These are phyloP conservation scores for Xylariales sp. DNA, from an alignment of 2,329 filamentous ascomycete genomes.

Conservation along the genomic window DNA sequence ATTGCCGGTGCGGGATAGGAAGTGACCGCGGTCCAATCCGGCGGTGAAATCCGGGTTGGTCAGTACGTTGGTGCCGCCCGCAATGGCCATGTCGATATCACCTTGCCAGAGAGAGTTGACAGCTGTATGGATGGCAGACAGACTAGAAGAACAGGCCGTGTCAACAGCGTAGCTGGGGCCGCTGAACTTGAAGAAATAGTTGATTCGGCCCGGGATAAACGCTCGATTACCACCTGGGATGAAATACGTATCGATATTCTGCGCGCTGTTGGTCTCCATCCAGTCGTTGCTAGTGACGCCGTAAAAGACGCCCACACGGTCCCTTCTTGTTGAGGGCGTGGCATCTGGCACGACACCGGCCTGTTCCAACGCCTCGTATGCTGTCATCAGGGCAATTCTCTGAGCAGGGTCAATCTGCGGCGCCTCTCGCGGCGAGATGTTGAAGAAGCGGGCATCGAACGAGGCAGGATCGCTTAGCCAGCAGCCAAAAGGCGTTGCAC, in stretches of 20 bases:
- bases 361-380: constrained; percentile 64
- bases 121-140: constrained; percentile 19
- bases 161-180: constrained; percentile 25
- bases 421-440: constrained; percentile 20
- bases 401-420: constrained; percentile 57
- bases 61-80: constrained; percentile 58
- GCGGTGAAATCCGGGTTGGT: constrained; percentile 62
- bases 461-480: constrained; percentile 16
- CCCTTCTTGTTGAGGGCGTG: constrained; percentile 13
- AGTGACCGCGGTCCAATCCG: constrained; percentile 57
- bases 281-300: constrained; percentile 31
- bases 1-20: constrained; percentile 43
- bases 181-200: constrained; percentile 30
- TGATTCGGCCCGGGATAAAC: constrained; percentile 32
- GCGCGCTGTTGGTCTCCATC: constrained; percentile 57
- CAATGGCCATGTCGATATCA: constrained; percentile 60
- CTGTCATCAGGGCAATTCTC: constrained; percentile 57
- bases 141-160: constrained; percentile 25
- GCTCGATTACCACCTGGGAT: constrained; percentile 30
- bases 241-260: constrained; percentile 47
- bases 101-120: constrained; percentile 59
- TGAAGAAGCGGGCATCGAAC: constrained; percentile 21
- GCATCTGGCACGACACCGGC: constrained; percentile 33
- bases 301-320: constrained; percentile 19
- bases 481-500: constrained; percentile 12